Evolutionary conservation across 371 early-diverging fungal species (phyloP), one percentile per base, ranked within the genome.

Genomic region (Mortierella sp.): DNA sequence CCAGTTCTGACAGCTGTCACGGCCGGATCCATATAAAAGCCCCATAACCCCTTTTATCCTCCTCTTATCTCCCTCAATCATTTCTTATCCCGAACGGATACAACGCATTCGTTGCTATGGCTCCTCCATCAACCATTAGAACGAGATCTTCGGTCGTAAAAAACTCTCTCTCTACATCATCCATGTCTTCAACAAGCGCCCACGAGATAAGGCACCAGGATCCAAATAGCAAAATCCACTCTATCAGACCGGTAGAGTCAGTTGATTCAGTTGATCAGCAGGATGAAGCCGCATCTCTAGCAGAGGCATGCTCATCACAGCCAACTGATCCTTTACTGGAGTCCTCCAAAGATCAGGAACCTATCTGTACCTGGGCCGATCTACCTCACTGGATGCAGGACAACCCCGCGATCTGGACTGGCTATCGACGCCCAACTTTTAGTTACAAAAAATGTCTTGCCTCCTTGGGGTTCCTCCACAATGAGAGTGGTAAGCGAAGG

Each of bases 401-500:
- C 72, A 93, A 90, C 78, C 69, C 80, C 0, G 84, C 79, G 60
- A 93, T 94, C 64, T 83, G 80, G 34, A 81, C 76, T 28, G 95
- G 94, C 14, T 98, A 98, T 81, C 86, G 97, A 50, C 83, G 85
- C 19, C 92, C 92, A 54, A 87, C 87, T 17, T 81, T 87, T 61
- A 93, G 92, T 28, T 94, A 91, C 64, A 28, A 14, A 2, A 87
- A 85, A 41, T 98, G 97, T 64, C 34, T 90, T 8, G 78, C 83
- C 41, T 92, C 93, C n/a, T 72, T 94, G 62, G 81, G 87, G 27
- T 96, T 92, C 80, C 60, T 94, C 27, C 97, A 97, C 81, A 97
- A 97, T 80, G 97, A 97, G 78, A 90, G 87, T 49, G 92, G 92
- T 83, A 84, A 70, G 72, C 48, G 21, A 34, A 34, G 37, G 37